phyloP scores from a whole-genome alignment of 306 rosid genomes.

The Pyrus communis region DNA sequence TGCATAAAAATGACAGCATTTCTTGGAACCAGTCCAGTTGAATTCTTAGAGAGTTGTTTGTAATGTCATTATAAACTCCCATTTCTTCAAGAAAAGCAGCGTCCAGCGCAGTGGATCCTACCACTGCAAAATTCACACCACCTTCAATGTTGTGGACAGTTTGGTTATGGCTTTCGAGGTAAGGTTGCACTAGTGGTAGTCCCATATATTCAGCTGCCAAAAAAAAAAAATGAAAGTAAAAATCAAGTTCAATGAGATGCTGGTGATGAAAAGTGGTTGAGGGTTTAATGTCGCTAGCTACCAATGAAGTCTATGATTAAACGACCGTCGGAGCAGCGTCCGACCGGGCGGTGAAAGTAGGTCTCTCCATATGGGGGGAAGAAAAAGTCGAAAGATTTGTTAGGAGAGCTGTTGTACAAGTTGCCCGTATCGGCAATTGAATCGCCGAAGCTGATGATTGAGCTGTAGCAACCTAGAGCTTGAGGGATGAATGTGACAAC shows the following conservation, averaged over 20 bases:
- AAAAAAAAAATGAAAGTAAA: neutral
- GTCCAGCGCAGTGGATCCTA: constrained; percentile 53
- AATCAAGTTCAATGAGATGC: neutral
- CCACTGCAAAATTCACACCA: constrained; percentile 52
- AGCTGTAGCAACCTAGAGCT: neutral
- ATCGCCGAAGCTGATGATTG: constrained; percentile 66
- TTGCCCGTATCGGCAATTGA: constrained; percentile 57
- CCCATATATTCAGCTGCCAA: constrained; percentile 41
- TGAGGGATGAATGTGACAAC: neutral
- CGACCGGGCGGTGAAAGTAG: constrained; percentile 23
- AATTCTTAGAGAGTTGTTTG: constrained; percentile 29
- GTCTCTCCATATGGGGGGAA: constrained; percentile 24
- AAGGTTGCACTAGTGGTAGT: constrained; percentile 37
- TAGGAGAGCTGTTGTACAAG: neutral
- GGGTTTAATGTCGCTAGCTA: neutral
- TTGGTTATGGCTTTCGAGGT: constrained; percentile 5
- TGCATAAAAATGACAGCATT: constrained; percentile 22
- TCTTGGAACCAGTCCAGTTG: constrained; percentile 52
- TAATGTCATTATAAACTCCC: neutral
- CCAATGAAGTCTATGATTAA: constrained; percentile 20
- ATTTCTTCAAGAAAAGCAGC: constrained; percentile 17
- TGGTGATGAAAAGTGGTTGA: too few relatives aligned
- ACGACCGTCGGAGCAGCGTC: constrained; percentile 29
- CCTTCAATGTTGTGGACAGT: neutral
- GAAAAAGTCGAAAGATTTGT: neutral